phyloP scores from a whole-genome alignment of 352 stramenopile species.

The Phytophthora hybrid region DNA sequence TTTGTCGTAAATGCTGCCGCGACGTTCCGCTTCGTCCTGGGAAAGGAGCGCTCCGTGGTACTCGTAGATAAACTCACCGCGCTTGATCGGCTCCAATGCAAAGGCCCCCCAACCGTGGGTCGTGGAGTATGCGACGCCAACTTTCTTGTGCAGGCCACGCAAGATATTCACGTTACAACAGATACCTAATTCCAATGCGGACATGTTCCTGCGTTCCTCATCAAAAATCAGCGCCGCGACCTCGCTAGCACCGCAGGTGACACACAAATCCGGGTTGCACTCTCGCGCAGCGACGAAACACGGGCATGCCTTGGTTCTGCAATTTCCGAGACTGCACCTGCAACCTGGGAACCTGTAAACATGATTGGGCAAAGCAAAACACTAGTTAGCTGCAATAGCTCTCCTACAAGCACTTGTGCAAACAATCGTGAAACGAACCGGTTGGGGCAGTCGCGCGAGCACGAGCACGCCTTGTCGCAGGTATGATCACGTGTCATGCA shows the following conservation, averaged over 20 bases:
- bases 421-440: slow-evolving; percentile 38
- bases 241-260: slow-evolving; percentile 69
- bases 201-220: slow-evolving; percentile 46
- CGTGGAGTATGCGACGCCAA: slow-evolving; percentile 65
- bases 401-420: background rate
- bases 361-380: slow-evolving; percentile 4
- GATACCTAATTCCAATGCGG: slow-evolving; percentile 60
- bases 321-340: slow-evolving; percentile 64
- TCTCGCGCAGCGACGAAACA: slow-evolving; percentile 69
- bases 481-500: slow-evolving; percentile 83
- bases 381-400: slow-evolving; percentile 10
- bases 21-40: slow-evolving; percentile 75
- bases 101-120: slow-evolving; percentile 77
- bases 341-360: slow-evolving; percentile 57
- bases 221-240: slow-evolving; percentile 52
- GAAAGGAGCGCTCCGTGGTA: slow-evolving; percentile 72
- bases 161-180: slow-evolving; percentile 78
- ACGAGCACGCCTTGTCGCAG: slow-evolving; percentile 87
- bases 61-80: slow-evolving; percentile 77
- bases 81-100: slow-evolving; percentile 66
- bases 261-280: slow-evolving; percentile 67
- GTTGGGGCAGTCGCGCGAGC: slow-evolving; percentile 77
- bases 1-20: slow-evolving; percentile 89
- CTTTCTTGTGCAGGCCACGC: slow-evolving; percentile 66
- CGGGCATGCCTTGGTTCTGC: slow-evolving; percentile 66